These are phyloP conservation scores for Alternaria burnsii DNA, from an alignment of 2,329 filamentous ascomycete genomes.

Conservation along the genomic window DNA sequence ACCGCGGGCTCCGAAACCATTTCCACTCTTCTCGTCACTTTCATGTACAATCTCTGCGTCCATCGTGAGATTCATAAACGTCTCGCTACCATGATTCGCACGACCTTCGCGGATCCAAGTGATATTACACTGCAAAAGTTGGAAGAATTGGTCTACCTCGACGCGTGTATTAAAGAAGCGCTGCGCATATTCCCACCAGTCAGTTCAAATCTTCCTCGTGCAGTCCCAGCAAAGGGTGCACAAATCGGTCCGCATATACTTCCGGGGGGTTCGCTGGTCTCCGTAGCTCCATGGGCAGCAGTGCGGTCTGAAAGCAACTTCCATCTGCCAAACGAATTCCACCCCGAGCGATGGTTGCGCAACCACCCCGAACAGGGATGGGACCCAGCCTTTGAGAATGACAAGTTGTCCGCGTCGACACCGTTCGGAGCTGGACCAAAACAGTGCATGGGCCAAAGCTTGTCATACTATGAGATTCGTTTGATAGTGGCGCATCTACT, in stretches of 20 bases:
- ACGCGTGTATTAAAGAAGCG: slow-evolving; percentile 1
- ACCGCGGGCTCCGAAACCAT: slow-evolving; percentile 2
- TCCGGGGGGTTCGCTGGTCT: not conserved
- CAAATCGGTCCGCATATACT: not conserved
- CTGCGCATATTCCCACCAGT: not conserved
- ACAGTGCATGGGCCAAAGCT: not conserved
- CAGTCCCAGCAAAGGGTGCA: not conserved
- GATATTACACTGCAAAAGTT: slow-evolving; percentile 1
- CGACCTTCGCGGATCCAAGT: not conserved
- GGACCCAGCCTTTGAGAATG: not conserved
- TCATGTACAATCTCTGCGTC: not conserved
- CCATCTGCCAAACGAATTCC: not conserved
- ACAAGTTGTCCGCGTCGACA: not conserved
- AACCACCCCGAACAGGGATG: not conserved
- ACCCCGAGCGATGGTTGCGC: slow-evolving; percentile 4
- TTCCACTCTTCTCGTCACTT: not conserved
- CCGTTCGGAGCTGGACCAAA: slow-evolving; percentile 1
- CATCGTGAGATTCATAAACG: not conserved
- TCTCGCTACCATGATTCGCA: not conserved
- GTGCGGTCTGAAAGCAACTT: not conserved
- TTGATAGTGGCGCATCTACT: slow-evolving; percentile 1
- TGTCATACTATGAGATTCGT: not conserved
- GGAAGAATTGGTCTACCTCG: not conserved
- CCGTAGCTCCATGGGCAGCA: not conserved
- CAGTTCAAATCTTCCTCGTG: not conserved